A percentile compares a stretch with the other conserved stretches of the same genome.
These are phyloP conservation scores for Suillus luteus DNA, from an alignment of 768 basidiomycete species.

Conservation along the genomic window DNA sequence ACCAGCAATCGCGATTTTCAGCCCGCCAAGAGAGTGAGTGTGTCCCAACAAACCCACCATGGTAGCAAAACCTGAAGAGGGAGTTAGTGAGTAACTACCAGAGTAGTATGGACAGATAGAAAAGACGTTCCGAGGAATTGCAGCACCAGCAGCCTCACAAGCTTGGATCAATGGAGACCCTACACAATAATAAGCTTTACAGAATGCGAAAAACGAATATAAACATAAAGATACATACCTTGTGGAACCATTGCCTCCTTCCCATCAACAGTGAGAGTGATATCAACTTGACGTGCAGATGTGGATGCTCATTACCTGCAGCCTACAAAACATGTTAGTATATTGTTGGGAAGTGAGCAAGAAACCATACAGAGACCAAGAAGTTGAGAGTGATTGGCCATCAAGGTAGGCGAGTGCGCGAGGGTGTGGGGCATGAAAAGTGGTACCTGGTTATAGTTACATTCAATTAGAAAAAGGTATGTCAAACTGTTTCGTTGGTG, in stretches of 20 bases:
- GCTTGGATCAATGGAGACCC: slow-evolving; percentile 95
- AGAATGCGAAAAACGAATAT: slow-evolving; percentile 5
- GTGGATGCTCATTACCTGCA: slow-evolving; percentile 67
- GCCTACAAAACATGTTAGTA: slow-evolving; percentile 43
- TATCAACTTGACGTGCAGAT: slow-evolving; percentile 67
- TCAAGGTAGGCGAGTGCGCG: too few species aligned
- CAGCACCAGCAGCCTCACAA: slow-evolving; percentile 85
- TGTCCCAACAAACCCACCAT: slow-evolving; percentile 63
- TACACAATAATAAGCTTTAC: slow-evolving; percentile 31
- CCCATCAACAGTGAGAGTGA: slow-evolving; percentile 94
- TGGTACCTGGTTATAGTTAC: too few species aligned
- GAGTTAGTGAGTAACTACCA: slow-evolving; percentile 13
- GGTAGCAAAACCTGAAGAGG: slow-evolving; percentile 70
- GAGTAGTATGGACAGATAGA: slow-evolving; percentile 7
- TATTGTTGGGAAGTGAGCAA: too few species aligned
- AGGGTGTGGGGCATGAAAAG: too few species aligned
- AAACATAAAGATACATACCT: slow-evolving; percentile 49
- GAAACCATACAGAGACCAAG: too few species aligned
- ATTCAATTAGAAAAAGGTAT: too few species aligned
- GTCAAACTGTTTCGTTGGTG: too few species aligned
- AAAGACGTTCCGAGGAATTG: slow-evolving; percentile 68
- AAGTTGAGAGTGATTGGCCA: too few species aligned
- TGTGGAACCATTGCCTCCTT: slow-evolving; percentile 97
- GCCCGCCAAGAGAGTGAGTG: neutral
- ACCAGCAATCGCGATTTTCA: slow-evolving; percentile 86